Conservation (phyloP, 2,329 filamentous ascomycete genomes). For the Ophiostoma sp. region DNA sequence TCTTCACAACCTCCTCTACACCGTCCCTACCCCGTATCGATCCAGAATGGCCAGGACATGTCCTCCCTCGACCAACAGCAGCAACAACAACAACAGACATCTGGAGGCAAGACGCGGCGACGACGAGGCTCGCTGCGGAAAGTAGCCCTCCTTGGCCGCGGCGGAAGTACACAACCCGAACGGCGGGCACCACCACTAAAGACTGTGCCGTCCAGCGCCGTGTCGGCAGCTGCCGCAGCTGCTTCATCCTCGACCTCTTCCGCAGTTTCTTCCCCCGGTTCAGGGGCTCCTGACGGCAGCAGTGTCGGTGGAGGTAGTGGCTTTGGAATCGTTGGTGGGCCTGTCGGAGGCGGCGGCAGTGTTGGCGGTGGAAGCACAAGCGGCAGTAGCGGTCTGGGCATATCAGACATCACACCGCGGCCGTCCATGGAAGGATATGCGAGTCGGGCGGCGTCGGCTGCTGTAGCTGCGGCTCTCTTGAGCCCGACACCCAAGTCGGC, state of each 20-base stretch:
- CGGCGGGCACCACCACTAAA: slow-evolving; percentile 39
- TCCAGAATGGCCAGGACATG: slow-evolving; percentile 31
- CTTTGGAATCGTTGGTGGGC: background rate
- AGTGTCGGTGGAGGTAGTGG: background rate
- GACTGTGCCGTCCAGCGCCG: background rate
- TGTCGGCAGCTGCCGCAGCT: slow-evolving; percentile 12
- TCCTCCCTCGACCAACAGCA: background rate
- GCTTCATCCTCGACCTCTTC: slow-evolving; percentile 1
- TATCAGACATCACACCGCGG: slow-evolving; percentile 48
- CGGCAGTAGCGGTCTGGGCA: slow-evolving; percentile 42
- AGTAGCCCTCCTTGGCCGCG: slow-evolving; percentile 77
- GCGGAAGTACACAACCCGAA: slow-evolving; percentile 56
- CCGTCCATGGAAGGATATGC: slow-evolving; percentile 50
- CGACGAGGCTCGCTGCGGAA: slow-evolving; percentile 85
- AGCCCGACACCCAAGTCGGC: slow-evolving; percentile 25
- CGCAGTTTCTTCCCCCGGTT: background rate
- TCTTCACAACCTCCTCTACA: background rate
- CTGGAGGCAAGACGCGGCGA: slow-evolving; percentile 56
- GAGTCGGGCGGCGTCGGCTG: slow-evolving; percentile 34
- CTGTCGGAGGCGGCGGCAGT: slow-evolving; percentile 29
- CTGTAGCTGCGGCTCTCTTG: slow-evolving; percentile 17
- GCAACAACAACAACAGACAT: slow-evolving; percentile 44
- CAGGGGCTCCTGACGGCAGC: slow-evolving; percentile 24
- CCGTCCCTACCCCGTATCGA: background rate
- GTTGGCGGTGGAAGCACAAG: background rate